Percentiles rank a stretch among this genome's conserved stretches.
These are phyloP conservation scores for Populus euphratica DNA, from an alignment of 345 rosid species.

Conservation along the genomic window DNA sequence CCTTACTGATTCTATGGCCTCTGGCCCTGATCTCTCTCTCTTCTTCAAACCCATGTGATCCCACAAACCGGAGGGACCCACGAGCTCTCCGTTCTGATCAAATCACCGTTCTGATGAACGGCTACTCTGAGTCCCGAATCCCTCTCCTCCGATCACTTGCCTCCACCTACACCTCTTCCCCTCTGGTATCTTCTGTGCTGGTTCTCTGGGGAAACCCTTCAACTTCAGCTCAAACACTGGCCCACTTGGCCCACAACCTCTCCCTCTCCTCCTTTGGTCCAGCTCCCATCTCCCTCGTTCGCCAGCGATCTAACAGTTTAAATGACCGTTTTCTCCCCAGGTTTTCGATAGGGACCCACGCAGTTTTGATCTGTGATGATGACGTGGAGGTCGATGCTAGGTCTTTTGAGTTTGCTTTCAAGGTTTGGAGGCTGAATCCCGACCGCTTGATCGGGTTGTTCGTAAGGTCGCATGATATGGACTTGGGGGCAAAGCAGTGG, in stretches of 20 bases:
- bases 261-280: slow-evolving; percentile 41
- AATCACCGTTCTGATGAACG: slow-evolving; percentile 68
- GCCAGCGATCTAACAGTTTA: slow-evolving; percentile 58
- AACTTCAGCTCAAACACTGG: slow-evolving; percentile 38
- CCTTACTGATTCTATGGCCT: slow-evolving; percentile 2
- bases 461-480: slow-evolving; percentile 58
- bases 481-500: slow-evolving; percentile 49
- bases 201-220: slow-evolving; percentile 72
- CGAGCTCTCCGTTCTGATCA: slow-evolving; percentile 51
- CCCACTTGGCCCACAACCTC: slow-evolving; percentile 43
- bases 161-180: slow-evolving; percentile 45
- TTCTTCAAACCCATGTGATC: slow-evolving; percentile 40
- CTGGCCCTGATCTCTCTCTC: slow-evolving; percentile 15
- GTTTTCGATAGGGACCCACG: slow-evolving; percentile 40
- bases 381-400: slow-evolving; percentile 54
- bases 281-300: slow-evolving; percentile 50
- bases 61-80: slow-evolving; percentile 27
- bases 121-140: slow-evolving; percentile 60
- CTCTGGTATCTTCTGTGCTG: slow-evolving; percentile 47
- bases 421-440: slow-evolving; percentile 49
- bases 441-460: slow-evolving; percentile 55
- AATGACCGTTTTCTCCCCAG: slow-evolving; percentile 63
- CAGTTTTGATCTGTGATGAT: slow-evolving; percentile 61
- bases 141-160: slow-evolving; percentile 61
- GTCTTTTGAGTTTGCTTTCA: slow-evolving; percentile 53